Evolutionary conservation across 345 rosid species (phyloP).

Genomic region (Xanthoceras sorbifolium): DNA sequence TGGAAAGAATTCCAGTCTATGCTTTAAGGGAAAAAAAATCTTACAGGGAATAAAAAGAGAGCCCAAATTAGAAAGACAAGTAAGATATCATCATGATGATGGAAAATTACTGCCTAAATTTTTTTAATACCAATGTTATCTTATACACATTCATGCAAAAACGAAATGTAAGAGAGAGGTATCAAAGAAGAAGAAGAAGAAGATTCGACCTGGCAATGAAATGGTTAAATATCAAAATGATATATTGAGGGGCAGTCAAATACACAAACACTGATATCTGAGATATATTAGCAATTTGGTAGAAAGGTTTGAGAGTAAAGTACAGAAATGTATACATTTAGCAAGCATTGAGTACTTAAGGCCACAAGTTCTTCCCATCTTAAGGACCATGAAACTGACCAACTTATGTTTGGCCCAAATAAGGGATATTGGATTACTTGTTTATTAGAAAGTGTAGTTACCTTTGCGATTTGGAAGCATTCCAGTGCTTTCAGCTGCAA

Average conservation of each 20-base stretch:
- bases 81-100: background rate
- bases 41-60: background rate
- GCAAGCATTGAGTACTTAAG: background rate
- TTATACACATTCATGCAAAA: background rate
- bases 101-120: background rate
- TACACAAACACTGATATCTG: background rate
- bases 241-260: background rate
- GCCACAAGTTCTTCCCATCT: background rate
- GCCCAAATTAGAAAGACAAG: background rate
- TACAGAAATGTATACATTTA: too few relatives aligned
- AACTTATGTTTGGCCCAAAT: background rate
- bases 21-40: background rate
- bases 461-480: constrained; percentile 66
- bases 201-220: background rate
- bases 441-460: constrained; percentile 17
- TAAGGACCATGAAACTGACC: background rate
- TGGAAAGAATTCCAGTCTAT: background rate
- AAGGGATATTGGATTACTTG: background rate
- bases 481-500: constrained; percentile 88
- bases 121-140: background rate
- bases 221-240: too few relatives aligned
- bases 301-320: background rate
- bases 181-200: background rate
- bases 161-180: background rate
- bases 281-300: background rate